Evolutionary conservation across 1,284 basidiomycete species (phyloP), one percentile per base, ranked within the genome.

Genomic region (Stereum hirsutum): DNA sequence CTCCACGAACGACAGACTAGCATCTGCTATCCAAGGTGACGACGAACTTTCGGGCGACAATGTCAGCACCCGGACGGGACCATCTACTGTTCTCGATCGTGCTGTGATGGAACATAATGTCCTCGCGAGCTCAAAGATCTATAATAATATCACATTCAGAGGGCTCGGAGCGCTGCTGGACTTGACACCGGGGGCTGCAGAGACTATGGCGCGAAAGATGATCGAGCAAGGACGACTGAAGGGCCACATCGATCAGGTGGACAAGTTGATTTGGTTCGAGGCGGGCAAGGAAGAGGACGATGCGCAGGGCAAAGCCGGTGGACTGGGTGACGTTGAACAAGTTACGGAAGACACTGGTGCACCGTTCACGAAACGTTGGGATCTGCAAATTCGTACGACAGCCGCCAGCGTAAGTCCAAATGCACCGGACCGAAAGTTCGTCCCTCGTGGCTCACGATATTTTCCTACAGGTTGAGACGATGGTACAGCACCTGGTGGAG

Each of bases 91-190:
- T n/a, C 75, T 99, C 25, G 95, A 98, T 60, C 78, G 93, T 40
- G 96, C 96, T 2, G 89, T 99, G 38, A 89, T 98, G 79, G 95
- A 99, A 60, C 96, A 99, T 66, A 99, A 99, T 60, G 71, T 99
- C 14, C 78, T 96, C 46, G 91, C 94, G 8, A 92, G 91, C 56
- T 95, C 91, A 1, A 89, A 92, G 58, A 89, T 94, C 39, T 95
- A 94, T 60, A 90, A 90, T 58, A 96, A 96, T 55, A 94, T 97
- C 64, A 87, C 89, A 6, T 96, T 96, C 62, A 70, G 75, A 26
- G 92, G 91, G 8, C 65, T 97, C 5, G 93, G 91, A 20, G 78
- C 84, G 2, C 66, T 96, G 15, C 71, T 97, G 34, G 88, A 89
- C 55, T 64, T 96, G 46, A 85, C 88, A 5, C 83, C 92, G 2